Evolutionary conservation across 2,329 filamentous ascomycete species (phyloP).

Genomic region (Hortaea sp.): DNA sequence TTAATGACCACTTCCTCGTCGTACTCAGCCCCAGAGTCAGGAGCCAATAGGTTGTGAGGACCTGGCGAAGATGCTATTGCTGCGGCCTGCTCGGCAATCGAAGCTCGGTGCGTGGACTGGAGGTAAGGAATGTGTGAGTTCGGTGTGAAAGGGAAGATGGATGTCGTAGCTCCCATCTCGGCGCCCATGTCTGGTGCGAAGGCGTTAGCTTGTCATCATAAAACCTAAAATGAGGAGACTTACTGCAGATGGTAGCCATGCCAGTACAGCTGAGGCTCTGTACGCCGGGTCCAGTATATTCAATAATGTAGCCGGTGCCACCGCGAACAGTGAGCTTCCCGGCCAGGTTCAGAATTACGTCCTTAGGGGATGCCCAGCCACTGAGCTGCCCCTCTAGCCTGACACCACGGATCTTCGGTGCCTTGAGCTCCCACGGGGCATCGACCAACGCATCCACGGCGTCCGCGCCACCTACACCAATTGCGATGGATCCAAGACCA

Average conservation of each 20-base stretch:
- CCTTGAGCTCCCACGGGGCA: constrained; percentile 95
- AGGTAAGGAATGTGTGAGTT: constrained; percentile 76
- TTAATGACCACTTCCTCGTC: constrained; percentile 87
- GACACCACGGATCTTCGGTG: constrained; percentile 81
- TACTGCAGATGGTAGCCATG: constrained; percentile 86
- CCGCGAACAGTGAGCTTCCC: constrained; percentile 80
- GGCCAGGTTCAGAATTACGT: constrained; percentile 83
- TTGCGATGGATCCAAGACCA: constrained; percentile 83
- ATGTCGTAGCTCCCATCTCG: constrained; percentile 92
- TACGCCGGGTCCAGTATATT: constrained; percentile 67
- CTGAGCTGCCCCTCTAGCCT: constrained; percentile 71
- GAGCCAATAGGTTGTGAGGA: constrained; percentile 57
- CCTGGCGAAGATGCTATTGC: constrained; percentile 49
- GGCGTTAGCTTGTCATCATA: not conserved
- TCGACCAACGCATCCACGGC: constrained; percentile 94
- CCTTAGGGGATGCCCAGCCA: constrained; percentile 91
- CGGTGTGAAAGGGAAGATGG: constrained; percentile 82
- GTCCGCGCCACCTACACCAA: constrained; percentile 94
- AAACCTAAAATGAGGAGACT: constrained; percentile 27
- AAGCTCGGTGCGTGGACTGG: constrained; percentile 64
- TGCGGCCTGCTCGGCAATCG: constrained; percentile 58
- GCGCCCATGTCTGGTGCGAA: constrained; percentile 40
- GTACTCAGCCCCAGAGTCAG: constrained; percentile 75
- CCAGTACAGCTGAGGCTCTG: constrained; percentile 83
- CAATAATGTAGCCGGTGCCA: constrained; percentile 87